phyloP scores from a whole-genome alignment of 1,284 basidiomycete genomes.

The Porodaedalea pini region DNA sequence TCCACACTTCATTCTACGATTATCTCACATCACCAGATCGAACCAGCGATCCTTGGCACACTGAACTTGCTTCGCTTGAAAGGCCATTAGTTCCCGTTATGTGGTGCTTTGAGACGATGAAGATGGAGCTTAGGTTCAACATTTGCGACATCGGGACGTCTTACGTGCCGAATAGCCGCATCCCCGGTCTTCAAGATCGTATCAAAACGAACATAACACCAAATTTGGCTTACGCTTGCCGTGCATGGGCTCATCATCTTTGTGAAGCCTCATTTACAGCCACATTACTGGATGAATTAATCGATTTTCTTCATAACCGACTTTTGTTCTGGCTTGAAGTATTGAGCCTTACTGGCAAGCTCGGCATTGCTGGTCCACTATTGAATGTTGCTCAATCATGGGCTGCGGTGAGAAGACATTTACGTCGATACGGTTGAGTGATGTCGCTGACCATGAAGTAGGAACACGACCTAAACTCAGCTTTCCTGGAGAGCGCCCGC shows the following conservation, averaged over 20 bases:
- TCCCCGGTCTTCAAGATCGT: background rate
- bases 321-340: slow-evolving; percentile 20
- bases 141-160: slow-evolving; percentile 6
- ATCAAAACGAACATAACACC: background rate
- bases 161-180: background rate
- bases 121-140: slow-evolving; percentile 1
- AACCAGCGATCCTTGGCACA: background rate
- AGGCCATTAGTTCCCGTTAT: background rate
- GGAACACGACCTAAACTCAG: background rate
- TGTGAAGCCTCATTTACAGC: background rate
- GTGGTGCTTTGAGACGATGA: slow-evolving; percentile 1
- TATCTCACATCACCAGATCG: background rate
- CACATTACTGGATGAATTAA: background rate
- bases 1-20: slow-evolving; percentile 12
- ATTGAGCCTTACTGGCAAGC: slow-evolving; percentile 23
- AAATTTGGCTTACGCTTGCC: slow-evolving; percentile 2
- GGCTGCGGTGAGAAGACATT: no score
- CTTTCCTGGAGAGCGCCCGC: background rate
- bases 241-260: slow-evolving; percentile 4
- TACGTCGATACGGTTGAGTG: background rate
- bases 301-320: slow-evolving; percentile 22
- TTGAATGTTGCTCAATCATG: no score
- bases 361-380: slow-evolving; percentile 6
- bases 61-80: background rate
- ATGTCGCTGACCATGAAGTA: background rate